Conservation (phyloP, 441 rosid genomes). For the Euphorbia celastroides region DNA sequence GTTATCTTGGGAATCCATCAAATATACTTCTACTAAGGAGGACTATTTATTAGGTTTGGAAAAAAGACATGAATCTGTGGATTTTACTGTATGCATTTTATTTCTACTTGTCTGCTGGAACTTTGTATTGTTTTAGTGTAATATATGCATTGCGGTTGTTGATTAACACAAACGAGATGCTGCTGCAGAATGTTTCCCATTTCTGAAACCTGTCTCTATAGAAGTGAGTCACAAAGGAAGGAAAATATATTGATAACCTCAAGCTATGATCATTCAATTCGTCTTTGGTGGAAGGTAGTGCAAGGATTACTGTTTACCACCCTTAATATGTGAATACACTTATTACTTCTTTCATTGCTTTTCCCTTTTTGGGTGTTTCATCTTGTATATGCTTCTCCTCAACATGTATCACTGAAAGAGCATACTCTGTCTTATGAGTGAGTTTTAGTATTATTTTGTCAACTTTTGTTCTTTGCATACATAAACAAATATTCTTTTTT, state of each 20-base stretch:
- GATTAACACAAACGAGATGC: constrained; percentile 14
- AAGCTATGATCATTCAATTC: constrained; percentile 55
- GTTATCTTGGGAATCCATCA: background rate
- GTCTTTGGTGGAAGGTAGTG: constrained; percentile 73
- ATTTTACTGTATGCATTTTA: background rate
- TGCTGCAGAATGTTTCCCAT: constrained; percentile 47
- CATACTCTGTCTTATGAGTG: background rate
- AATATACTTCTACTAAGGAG: background rate
- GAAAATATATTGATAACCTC: constrained; percentile 54
- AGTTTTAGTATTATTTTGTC: constrained; percentile 1
- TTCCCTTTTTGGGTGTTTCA: background rate
- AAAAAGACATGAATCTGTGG: background rate
- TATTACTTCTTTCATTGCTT: background rate
- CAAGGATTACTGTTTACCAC: constrained; percentile 8
- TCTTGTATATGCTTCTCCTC: background rate
- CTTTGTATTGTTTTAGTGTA: background rate
- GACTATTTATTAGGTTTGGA: background rate
- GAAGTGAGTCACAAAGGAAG: constrained; percentile 31
- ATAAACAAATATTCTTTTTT: background rate
- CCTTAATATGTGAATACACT: background rate
- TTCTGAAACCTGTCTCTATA: constrained; percentile 33
- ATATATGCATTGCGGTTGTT: background rate
- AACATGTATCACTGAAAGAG: background rate
- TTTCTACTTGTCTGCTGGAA: background rate
- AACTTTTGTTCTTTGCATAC: background rate